Base-by-base conservation (phyloP, 352 stramenopile species). In the Stramenopiles sp. region DNA sequence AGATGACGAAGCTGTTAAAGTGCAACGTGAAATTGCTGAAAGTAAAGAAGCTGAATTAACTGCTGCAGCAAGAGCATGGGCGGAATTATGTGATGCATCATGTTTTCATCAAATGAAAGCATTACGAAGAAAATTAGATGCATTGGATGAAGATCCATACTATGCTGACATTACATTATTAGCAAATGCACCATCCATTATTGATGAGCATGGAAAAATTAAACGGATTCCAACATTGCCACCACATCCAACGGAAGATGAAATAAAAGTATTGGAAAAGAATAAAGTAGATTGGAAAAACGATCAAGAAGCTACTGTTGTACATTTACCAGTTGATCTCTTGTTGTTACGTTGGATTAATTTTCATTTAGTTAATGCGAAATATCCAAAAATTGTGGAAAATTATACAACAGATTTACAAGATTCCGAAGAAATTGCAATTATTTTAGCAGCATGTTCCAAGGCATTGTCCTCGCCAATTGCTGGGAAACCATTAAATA, bases 361-460 rank as follows among this genome's bases (percentile, higher is more conserved):
- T 76, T 76, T 76, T 33, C 65, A 76, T 13, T 13, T 76, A 20
- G 4, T 33, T 4, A 4, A 20, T 13, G 65, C 30, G 13, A 76
- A 76, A 76, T 76, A 76, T 33, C 65, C 65, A 13, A 76, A 76
- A 76, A 76, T 76, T 76, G 65, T 76, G 4, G 65, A 76, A 33
- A 76, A 76, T 33, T 76, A 13, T 13, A 33, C 30, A 20, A 76
- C 4, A 13, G 65, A 76, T 33, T 33, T 76, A 20, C 30, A 76
- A 76, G 65, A 76, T 13, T 76, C 65, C 4, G 65, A 76, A 13
- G 65, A 76, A 76, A 33, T 76, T 31, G 65, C 65, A 13, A 33
- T 76, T 31, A 13, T 76, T 1, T 20, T 76, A 13, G 65, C 65
- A 33, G 65, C 65, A 31, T 76, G 65, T 33, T 76, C 65, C 4